Base-by-base conservation (phyloP, 2,329 filamentous ascomycete genomes). In the Beauveria australis region DNA sequence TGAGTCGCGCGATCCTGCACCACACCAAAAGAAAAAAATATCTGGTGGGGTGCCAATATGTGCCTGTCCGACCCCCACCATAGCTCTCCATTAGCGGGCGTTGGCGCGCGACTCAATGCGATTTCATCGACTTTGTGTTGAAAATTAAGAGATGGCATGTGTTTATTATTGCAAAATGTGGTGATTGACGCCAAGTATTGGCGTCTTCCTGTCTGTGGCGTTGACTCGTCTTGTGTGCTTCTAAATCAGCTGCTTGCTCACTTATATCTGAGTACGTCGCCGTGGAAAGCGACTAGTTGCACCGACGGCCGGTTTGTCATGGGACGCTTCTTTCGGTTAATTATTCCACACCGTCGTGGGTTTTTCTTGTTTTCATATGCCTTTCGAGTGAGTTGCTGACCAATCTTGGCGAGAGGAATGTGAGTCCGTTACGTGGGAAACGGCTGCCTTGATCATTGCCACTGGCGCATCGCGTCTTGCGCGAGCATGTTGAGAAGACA, bases 41-140 rank as follows among this genome's bases (percentile, higher is more conserved):
- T 53, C 26, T 59, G 57, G 57, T 59, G 57, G 57, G 57, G 57
- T 53, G 57, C 14, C 57, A 59, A 59, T 59, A 53, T 59, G 57
- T 49, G 57, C 57, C 57, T 37, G 57, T n/a, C 41, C 40, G 28
- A 53, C 57, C 57, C 57, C 57, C 57, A 59, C 57, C 57, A 53
- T 53, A 59, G 57, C 57, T 59, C 47, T 52, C 14, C n/a, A 46
- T 48, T 56, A 49, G 44, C 54, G 55, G 33, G 24, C 10, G 24
- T 40, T 18, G 40, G 26, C 8, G 40, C 14, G 33, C 16, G 46
- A 12, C 33, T 52, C 48, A 53, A 53, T 28, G 57, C 28, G 12
- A 44, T 59, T 37, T 37, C 14, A 40, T 43, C 19, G 18, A 47
- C 16, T 22, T 59, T 44, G n/a, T 59, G 44, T 28, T 40, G 40